Percentiles rank a stretch among this genome's conserved stretches.
Evolutionary conservation across 1,284 basidiomycete species (phyloP).

Genomic region (Wolfiporia cocos): DNA sequence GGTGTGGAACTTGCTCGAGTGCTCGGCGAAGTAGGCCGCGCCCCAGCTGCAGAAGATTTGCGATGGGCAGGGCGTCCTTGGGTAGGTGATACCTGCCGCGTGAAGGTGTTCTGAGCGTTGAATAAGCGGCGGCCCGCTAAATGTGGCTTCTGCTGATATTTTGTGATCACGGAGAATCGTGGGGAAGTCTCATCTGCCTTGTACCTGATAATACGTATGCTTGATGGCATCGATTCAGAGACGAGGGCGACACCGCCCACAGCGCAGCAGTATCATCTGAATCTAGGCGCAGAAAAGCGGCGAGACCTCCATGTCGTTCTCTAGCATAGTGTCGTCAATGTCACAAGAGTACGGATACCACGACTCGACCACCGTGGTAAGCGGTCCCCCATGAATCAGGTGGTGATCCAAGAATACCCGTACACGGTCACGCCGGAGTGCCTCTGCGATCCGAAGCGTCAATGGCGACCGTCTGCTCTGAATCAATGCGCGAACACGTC

Average conservation of each 20-base stretch:
- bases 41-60: slow-evolving; percentile 87
- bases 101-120: slow-evolving; percentile 57
- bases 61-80: slow-evolving; percentile 69
- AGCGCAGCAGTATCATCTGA: slow-evolving; percentile 69
- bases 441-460: slow-evolving; percentile 47
- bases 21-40: slow-evolving; percentile 82
- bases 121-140: slow-evolving; percentile 65
- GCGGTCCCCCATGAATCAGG: too few species aligned
- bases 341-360: slow-evolving; percentile 76
- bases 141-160: slow-evolving; percentile 80
- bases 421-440: slow-evolving; percentile 57
- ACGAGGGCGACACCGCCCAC: slow-evolving; percentile 55
- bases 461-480: slow-evolving; percentile 67
- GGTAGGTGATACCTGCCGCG: slow-evolving; percentile 31
- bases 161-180: slow-evolving; percentile 67
- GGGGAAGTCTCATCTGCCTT: slow-evolving; percentile 36
- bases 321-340: slow-evolving; percentile 72
- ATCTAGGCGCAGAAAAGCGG: slow-evolving; percentile 80
- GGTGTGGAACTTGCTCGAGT: slow-evolving; percentile 78
- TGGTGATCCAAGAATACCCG: slow-evolving; percentile 57
- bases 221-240: too few species aligned
- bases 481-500: slow-evolving; percentile 58
- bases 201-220: too few species aligned
- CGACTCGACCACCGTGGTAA: slow-evolving; percentile 79
- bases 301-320: slow-evolving; percentile 81